Evolutionary conservation across 1,139 yeast species (phyloP).

Genomic region (Candida mesenterica): DNA sequence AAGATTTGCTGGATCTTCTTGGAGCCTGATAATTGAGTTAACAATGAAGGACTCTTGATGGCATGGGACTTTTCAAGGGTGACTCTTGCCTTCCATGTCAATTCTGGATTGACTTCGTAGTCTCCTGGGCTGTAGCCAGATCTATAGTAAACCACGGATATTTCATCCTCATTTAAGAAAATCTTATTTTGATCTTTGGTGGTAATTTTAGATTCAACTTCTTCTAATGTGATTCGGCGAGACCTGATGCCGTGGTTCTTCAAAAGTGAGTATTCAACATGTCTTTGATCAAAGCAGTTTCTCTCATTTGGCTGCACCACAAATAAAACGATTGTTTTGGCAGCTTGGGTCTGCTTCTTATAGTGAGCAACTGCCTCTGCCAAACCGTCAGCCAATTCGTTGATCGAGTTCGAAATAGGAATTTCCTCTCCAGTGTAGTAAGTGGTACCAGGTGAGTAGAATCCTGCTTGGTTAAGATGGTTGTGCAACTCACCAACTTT

Average conservation of each 20-base stretch:
- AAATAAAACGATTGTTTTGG: conserved; percentile 61
- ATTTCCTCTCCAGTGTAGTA: conserved; percentile 50
- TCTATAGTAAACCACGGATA: conserved; percentile 86
- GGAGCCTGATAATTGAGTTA: conserved; percentile 89
- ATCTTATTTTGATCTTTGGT: conserved; percentile 42
- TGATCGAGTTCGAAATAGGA: conserved; percentile 66
- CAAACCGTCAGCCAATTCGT: conserved; percentile 65
- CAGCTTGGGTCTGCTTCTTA: conserved; percentile 17
- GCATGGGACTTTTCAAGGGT: conserved; percentile 72
- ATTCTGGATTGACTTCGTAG: conserved; percentile 49
- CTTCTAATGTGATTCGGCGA: conserved; percentile 64
- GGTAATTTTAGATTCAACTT: conserved; percentile 44
- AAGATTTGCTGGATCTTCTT: conserved; percentile 90
- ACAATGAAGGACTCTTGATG: conserved; percentile 84
- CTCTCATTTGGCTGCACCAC: conserved; percentile 84
- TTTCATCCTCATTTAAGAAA: conserved; percentile 54
- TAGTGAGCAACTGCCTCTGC: conserved; percentile 65
- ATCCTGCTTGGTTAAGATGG: conserved; percentile 57
- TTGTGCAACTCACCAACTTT: conserved; percentile 77
- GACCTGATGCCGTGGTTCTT: conserved; percentile 56
- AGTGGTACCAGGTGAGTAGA: conserved; percentile 37
- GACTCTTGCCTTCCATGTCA: conserved; percentile 76
- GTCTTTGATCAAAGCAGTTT: conserved; percentile 88
- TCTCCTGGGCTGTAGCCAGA: conserved; percentile 85
- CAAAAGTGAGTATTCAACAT: conserved; percentile 69